Evolutionary conservation across 164 flowering plant species (phyloP).

Genomic region (Buxus sempervirens): DNA sequence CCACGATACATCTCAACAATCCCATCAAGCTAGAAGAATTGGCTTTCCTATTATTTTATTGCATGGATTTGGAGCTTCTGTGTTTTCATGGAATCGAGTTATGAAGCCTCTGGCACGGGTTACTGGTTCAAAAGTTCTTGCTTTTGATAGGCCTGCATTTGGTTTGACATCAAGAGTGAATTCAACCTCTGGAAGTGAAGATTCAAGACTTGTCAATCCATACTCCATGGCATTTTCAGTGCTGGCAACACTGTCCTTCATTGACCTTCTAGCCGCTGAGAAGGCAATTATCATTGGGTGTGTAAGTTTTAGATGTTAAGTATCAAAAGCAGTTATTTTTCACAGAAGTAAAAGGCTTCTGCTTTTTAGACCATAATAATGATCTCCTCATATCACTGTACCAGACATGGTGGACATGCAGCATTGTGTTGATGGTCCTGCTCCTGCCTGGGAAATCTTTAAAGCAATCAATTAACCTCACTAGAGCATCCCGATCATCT

Average conservation of each 20-base stretch:
- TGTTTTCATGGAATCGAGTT: conserved; percentile 79
- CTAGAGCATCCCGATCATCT: neutral
- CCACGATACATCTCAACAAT: conserved; percentile 22
- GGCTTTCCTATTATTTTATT: conserved; percentile 62
- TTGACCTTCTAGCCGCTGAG: conserved; percentile 56
- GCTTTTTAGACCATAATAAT: neutral
- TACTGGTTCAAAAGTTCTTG: conserved; percentile 67
- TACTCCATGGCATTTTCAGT: conserved; percentile 78
- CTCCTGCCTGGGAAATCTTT: neutral
- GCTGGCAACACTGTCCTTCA: conserved; percentile 73
- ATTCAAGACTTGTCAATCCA: conserved; percentile 54
- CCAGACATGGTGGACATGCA: neutral
- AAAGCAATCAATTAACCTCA: neutral
- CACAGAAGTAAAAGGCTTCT: neutral
- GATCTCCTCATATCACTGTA: neutral
- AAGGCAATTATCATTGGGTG: conserved; percentile 86
- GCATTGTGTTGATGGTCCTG: neutral
- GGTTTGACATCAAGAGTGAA: conserved; percentile 78
- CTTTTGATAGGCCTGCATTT: conserved; percentile 98
- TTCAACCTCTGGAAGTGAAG: conserved; percentile 17
- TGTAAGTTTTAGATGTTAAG: conserved; percentile 12
- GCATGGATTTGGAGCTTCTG: conserved; percentile 96
- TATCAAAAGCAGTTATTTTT: neutral
- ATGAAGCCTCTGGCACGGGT: conserved; percentile 67
- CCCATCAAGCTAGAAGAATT: conserved; percentile 16